Evolutionary conservation across 345 rosid genomes (phyloP), one percentile per base, ranked within the genome.

Genomic region (Trapa incisa): DNA sequence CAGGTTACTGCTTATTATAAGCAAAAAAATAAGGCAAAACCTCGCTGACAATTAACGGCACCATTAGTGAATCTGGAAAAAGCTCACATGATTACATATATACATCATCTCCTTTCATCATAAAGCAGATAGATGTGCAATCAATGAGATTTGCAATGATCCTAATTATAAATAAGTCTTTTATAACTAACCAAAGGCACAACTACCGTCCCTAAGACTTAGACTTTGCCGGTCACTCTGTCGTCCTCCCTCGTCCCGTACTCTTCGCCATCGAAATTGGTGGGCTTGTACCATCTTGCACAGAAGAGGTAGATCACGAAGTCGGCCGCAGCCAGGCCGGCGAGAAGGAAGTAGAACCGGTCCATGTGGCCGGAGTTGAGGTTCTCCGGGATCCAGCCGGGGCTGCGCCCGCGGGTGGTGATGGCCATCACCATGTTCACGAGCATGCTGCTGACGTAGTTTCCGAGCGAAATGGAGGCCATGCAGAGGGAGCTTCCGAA

Each of bases 391-490:
- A 81, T 81, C 85, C 85, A 81, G 5, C 85, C 85, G 1, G 82
- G 80, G 10, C 57, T 74, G 22, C 67, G 35, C 9, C 82, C 80
- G 58, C 47, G 72, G 1, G 82, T 66, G 1, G 82, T 76, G 36
- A 78, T 67, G 14, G 33, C 58, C 72, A 69, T 81, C 48, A 81
- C 85, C 72, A 70, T 67, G 57, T 53, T 71, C 38, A 81, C 85
- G 36, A 81, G 65, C 73, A 81, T 47, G 66, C 82, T 81, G 39
- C 85, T 78, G 2, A 72, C 79, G 52, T 74, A 81, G 63, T 81
- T 81, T 22, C 85, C 85, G 8, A 81, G 60, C 45, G 85, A 78
- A 15, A 81, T 81, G 0, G 85, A 81, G 36, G 85, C 82, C 85
- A 81, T 81, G 68, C 82, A 81, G 16, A 81, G 76, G 14, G 85